A percentile compares a stretch with the other conserved stretches of the same genome.
Evolutionary conservation across 257 asterid genomes (phyloP).

Genomic region (Nicotiana obtusifolia): DNA sequence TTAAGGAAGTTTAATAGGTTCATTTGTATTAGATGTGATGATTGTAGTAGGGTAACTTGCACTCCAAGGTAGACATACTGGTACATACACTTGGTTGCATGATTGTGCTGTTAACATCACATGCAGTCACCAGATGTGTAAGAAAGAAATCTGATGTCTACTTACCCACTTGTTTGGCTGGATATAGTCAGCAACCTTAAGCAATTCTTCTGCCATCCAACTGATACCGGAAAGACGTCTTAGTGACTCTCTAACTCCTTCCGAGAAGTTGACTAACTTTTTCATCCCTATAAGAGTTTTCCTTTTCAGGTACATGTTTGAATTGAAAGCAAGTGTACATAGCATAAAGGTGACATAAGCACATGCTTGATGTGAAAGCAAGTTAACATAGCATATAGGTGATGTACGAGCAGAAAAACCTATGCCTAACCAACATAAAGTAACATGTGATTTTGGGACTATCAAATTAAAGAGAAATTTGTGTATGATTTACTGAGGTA

Average conservation of each 20-base stretch:
- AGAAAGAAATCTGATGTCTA: background rate
- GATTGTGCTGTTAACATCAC: background rate
- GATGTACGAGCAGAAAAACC: background rate
- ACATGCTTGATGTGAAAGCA: background rate
- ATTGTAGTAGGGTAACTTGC: background rate
- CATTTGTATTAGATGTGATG: background rate
- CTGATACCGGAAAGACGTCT: constrained; percentile 78
- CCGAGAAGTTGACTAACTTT: constrained; percentile 65
- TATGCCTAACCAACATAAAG: background rate
- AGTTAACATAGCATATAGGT: background rate
- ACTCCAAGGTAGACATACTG: background rate
- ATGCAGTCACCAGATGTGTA: background rate
- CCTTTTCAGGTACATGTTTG: background rate
- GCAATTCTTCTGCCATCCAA: constrained; percentile 97
- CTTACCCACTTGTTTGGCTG: constrained; percentile 98
- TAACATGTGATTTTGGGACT: background rate
- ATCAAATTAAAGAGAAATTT: background rate
- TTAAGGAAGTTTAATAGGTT: background rate
- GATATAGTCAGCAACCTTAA: constrained; percentile 85
- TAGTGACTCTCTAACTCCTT: constrained; percentile 80
- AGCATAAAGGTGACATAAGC: background rate
- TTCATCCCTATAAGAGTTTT: constrained; percentile 54
- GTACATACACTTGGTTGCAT: background rate
- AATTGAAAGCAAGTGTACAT: background rate
- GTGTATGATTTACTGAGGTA: background rate